Conservation (phyloP, 805 yeast species). For the Metschnikowia reukaufii region DNA sequence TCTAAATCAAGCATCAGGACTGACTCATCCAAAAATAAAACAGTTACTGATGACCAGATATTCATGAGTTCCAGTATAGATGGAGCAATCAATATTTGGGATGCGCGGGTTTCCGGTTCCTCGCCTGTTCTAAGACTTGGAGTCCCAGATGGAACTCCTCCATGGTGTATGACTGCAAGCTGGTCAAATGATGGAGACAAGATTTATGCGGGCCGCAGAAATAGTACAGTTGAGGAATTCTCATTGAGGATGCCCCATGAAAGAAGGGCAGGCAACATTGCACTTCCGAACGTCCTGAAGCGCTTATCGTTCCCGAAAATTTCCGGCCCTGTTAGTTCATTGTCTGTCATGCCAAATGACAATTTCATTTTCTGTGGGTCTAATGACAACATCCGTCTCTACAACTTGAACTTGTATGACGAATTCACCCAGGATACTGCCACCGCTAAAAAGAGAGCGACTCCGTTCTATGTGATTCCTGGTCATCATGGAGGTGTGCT, state of each 20-base stretch:
- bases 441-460: conserved; percentile 40
- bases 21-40: conserved; percentile 22
- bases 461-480: conserved; percentile 88
- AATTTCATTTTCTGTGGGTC: conserved; percentile 85
- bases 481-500: conserved; percentile 95
- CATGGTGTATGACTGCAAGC: conserved; percentile 89
- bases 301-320: conserved; percentile 75
- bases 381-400: conserved; percentile 82
- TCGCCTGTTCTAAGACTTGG: conserved; percentile 48
- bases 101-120: conserved; percentile 47
- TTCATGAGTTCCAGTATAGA: conserved; percentile 82
- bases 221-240: conserved; percentile 78
- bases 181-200: conserved; percentile 86
- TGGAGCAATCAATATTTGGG: conserved; percentile 84
- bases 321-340: conserved; percentile 87
- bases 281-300: conserved; percentile 51
- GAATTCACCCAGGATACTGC: conserved; percentile 30
- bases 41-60: conserved; percentile 42
- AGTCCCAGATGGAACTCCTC: conserved; percentile 71
- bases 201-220: conserved; percentile 84
- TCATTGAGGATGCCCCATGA: conserved; percentile 58
- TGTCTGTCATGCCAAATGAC: conserved; percentile 76
- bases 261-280: conserved; percentile 21
- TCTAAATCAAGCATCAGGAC: conserved; percentile 15
- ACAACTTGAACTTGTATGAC: conserved; percentile 58